Conservation (phyloP, 345 rosid species). For the Barbarea vulgaris region DNA sequence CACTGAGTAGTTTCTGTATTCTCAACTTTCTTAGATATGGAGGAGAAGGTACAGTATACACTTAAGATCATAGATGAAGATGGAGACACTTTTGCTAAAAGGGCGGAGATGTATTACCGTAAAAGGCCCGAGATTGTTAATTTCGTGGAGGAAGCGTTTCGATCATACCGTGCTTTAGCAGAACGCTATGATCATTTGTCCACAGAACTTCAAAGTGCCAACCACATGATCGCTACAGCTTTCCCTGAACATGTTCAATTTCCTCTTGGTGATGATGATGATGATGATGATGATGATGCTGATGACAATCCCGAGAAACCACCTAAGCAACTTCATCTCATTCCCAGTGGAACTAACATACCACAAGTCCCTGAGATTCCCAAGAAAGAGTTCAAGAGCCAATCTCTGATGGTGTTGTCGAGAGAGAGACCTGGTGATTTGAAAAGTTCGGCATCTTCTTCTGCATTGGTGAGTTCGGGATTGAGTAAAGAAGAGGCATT, state of each 20-base stretch:
- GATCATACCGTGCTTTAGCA: constrained; percentile 76
- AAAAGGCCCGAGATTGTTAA: constrained; percentile 75
- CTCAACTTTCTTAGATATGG: constrained; percentile 62
- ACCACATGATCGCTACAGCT: constrained; percentile 70
- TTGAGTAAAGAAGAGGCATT: constrained; percentile 58
- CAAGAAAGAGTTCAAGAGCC: constrained; percentile 51
- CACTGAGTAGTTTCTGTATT: background rate
- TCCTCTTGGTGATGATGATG: constrained; percentile 53
- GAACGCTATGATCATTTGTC: constrained; percentile 72
- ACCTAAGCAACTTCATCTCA: constrained; percentile 22
- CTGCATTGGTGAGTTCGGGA: constrained; percentile 48
- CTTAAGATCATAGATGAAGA: constrained; percentile 65
- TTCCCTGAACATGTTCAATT: constrained; percentile 70
- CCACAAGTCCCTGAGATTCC: constrained; percentile 57
- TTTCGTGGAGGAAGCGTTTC: constrained; percentile 67
- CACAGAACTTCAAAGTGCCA: constrained; percentile 72
- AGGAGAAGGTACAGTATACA: constrained; percentile 58
- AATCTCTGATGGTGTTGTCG: constrained; percentile 31
- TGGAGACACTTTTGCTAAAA: constrained; percentile 72
- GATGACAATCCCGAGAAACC: constrained; percentile 25
- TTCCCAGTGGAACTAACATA: constrained; percentile 26
- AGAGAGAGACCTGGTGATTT: constrained; percentile 44
- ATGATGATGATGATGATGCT: background rate
- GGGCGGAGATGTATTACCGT: constrained; percentile 76
- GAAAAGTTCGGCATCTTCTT: constrained; percentile 22